Evolutionary conservation across 1,284 basidiomycete genomes (phyloP).

Genomic region (Thelephora terrestris): DNA sequence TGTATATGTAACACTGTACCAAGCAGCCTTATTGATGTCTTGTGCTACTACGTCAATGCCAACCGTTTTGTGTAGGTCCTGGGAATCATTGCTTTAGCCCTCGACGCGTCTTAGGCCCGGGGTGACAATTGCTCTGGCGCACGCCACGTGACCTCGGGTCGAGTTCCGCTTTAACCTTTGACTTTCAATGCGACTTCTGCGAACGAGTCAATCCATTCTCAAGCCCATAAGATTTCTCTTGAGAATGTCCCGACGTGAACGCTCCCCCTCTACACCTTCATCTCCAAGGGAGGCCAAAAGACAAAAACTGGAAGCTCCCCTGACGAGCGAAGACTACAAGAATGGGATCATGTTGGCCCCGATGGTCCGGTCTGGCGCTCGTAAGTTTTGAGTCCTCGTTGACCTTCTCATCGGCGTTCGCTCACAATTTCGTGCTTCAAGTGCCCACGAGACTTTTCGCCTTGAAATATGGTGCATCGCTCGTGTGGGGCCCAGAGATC

Average conservation of each 20-base stretch:
- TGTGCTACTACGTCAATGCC: too few species aligned
- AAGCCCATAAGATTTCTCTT: background rate
- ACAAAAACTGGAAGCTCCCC: slow-evolving; percentile 37
- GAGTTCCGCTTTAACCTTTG: too few species aligned
- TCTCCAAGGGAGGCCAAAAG: slow-evolving; percentile 40
- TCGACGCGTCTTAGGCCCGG: too few species aligned
- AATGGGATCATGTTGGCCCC: slow-evolving; percentile 85
- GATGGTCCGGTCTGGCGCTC: slow-evolving; percentile 88
- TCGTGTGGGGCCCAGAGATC: slow-evolving; percentile 97
- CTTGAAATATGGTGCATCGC: slow-evolving; percentile 85
- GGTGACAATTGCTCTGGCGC: too few species aligned
- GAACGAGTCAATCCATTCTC: too few species aligned
- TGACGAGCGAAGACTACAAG: slow-evolving; percentile 59
- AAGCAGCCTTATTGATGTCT: too few species aligned
- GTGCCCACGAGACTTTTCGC: slow-evolving; percentile 81
- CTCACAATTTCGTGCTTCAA: slow-evolving; percentile 20
- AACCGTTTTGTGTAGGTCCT: too few species aligned
- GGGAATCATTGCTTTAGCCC: too few species aligned
- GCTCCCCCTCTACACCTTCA: slow-evolving; percentile 37
- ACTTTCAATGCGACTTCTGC: too few species aligned
- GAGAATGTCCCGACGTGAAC: slow-evolving; percentile 44
- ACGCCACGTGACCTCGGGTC: too few species aligned
- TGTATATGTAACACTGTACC: too few species aligned
- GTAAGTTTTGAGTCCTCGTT: slow-evolving; percentile 38
- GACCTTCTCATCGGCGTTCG: slow-evolving; percentile 5